Base-by-base conservation (phyloP, 768 basidiomycete genomes). In the Arthromyces matolae region DNA sequence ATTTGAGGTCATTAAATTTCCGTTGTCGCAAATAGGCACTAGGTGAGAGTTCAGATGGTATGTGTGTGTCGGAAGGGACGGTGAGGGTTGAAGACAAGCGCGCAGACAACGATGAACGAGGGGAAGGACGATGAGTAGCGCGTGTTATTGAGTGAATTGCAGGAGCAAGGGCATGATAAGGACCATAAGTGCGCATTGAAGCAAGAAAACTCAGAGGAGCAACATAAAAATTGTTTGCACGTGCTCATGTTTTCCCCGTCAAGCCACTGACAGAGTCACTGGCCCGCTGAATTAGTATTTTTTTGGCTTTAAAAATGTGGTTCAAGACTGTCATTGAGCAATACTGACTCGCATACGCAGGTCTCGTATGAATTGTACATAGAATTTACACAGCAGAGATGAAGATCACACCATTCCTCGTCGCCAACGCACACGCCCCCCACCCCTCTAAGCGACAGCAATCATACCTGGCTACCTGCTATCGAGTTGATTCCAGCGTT, bases 401-500 rank as follows among this genome's bases (percentile, higher is more conserved):
- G n/a, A n/a, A n/a, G n/a, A n/a, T n/a, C n/a, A n/a, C n/a, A n/a
- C n/a, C n/a, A n/a, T n/a, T n/a, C n/a, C n/a, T n/a, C n/a, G n/a
- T n/a, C n/a, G 42, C 42, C 42, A 51, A 51, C 20, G n/a, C 46
- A 53, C 38, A 50, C 49, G 46, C 47, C 47, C 37, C 49, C 41
- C 38, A 41, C 50, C 34, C 10, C 32, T 45, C 4, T 40, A 16
- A 24, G n/a, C 36, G 27, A n/a, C 37, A 39, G 40, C 43, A 25
- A 47, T 38, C 47, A 65, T 32, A 34, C 27, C n/a, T n/a, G n/a
- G n/a, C n/a, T n/a, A n/a, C n/a, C n/a, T n/a, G n/a, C n/a, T n/a
- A n/a, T 43, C 75, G 70, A 34, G 75, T 77, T 20, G 83, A 73
- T 65, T 91, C 89, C 44, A 90, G 62, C 18, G 80, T 87, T 67